These are phyloP conservation scores for Astragalus glycyphyllos DNA, from an alignment of 306 rosid species.

Conservation along the genomic window DNA sequence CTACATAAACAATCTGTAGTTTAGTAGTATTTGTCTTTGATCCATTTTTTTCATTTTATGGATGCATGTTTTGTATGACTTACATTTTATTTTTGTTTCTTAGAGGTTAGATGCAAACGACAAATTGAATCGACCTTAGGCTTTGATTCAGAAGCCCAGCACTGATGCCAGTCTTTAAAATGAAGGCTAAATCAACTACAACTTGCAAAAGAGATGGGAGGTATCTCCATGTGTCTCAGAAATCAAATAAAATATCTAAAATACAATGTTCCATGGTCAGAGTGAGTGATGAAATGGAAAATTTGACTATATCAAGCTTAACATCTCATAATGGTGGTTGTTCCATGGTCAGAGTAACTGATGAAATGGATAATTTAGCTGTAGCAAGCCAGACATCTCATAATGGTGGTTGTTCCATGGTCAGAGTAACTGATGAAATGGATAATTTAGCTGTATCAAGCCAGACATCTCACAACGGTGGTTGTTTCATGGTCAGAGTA, in stretches of 20 bases:
- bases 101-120: not conserved
- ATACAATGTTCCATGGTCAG: slow-evolving; percentile 8
- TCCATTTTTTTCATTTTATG: slow-evolving; percentile 13
- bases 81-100: slow-evolving; percentile 27
- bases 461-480: slow-evolving; percentile 24
- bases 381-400: slow-evolving; percentile 26
- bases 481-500: slow-evolving; percentile 5
- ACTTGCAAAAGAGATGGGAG: slow-evolving; percentile 29
- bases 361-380: slow-evolving; percentile 26
- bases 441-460: slow-evolving; percentile 18
- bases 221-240: slow-evolving; percentile 39
- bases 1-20: not conserved
- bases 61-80: slow-evolving; percentile 12
- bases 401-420: slow-evolving; percentile 12
- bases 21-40: slow-evolving; percentile 4
- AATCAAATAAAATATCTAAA: slow-evolving; percentile 41
- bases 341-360: slow-evolving; percentile 14
- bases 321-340: slow-evolving; percentile 16
- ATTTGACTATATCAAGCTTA: slow-evolving; percentile 30
- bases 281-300: slow-evolving; percentile 19
- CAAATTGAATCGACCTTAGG: slow-evolving; percentile 18
- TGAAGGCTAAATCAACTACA: slow-evolving; percentile 38
- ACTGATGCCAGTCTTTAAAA: slow-evolving; percentile 27
- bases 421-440: slow-evolving; percentile 17
- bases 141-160: slow-evolving; percentile 22